A percentile compares a stretch with the other conserved stretches of the same genome.
Conservation (phyloP, 2,329 filamentous ascomycete species). For the Exophiala calicioides region DNA sequence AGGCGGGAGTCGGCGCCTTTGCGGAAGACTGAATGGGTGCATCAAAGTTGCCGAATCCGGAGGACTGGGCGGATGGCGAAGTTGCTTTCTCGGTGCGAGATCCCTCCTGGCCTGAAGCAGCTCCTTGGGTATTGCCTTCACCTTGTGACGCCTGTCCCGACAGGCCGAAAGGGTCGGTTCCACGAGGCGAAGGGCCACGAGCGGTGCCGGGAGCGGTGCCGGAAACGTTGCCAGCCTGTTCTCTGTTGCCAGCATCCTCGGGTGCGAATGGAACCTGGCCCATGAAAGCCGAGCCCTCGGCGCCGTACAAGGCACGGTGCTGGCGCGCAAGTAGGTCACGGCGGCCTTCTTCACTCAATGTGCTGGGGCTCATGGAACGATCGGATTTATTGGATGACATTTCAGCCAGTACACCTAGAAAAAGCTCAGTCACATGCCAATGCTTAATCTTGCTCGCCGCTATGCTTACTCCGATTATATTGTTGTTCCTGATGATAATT, state of each 20-base stretch:
- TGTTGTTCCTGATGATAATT: conserved; percentile 99
- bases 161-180: conserved; percentile 69
- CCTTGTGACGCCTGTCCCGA: conserved; percentile 35
- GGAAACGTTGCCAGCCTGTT: conserved; percentile 63
- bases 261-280: conserved; percentile 68
- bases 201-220: conserved; percentile 50
- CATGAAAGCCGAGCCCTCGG: conserved; percentile 65
- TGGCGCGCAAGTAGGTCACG: conserved; percentile 95
- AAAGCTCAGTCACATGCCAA: conserved; percentile 38
- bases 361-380: conserved; percentile 77
- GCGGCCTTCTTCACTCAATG: conserved; percentile 93
- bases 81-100: conserved; percentile 59
- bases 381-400: conserved; percentile 77
- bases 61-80: conserved; percentile 57
- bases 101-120: conserved; percentile 20
- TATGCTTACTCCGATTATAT: conserved; percentile 86
- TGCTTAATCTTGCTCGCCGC: conserved; percentile 11
- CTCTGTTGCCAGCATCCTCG: conserved; percentile 66
- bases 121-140: conserved; percentile 10
- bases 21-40: conserved; percentile 65
- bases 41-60: conserved; percentile 64
- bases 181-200: conserved; percentile 76
- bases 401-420: conserved; percentile 65
- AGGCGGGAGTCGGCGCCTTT: conserved; percentile 83
- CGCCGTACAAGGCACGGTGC: conserved; percentile 89